Evolutionary conservation across 2,329 filamentous ascomycete species (phyloP).

Genomic region (Salinomyces thailandicus): DNA sequence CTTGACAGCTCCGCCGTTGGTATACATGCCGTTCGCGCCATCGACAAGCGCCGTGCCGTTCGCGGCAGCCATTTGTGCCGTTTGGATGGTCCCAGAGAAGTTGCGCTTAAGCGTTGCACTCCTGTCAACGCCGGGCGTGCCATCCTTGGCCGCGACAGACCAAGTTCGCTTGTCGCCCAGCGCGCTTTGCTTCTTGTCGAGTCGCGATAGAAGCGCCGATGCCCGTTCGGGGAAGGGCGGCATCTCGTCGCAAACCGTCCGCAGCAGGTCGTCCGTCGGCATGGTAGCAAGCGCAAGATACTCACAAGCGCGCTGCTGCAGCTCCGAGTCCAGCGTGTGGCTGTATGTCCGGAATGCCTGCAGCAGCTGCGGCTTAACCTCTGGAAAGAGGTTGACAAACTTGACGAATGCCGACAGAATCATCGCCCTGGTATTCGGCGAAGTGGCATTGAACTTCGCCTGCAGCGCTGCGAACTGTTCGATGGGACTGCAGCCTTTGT

Average conservation of each 20-base stretch:
- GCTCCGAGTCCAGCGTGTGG: constrained; percentile 85
- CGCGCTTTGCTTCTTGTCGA: constrained; percentile 81
- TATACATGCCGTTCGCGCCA: constrained; percentile 18
- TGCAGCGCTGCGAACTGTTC: constrained; percentile 93
- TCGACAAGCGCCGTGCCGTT: constrained; percentile 20
- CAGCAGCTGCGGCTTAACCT: constrained; percentile 91
- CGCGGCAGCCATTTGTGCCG: constrained; percentile 36
- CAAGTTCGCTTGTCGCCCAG: constrained; percentile 94
- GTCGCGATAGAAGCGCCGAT: constrained; percentile 77
- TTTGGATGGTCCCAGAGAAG: constrained; percentile 49
- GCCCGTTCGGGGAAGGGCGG: constrained; percentile 92
- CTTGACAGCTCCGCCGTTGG: constrained; percentile 20
- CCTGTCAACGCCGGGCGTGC: constrained; percentile 50
- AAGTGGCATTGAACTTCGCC: constrained; percentile 78
- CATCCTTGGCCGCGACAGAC: constrained; percentile 91
- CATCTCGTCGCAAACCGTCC: constrained; percentile 97
- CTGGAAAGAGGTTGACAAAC: constrained; percentile 94
- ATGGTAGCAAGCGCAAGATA: constrained; percentile 78
- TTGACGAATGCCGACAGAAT: constrained; percentile 94
- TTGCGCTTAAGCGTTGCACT: constrained; percentile 74
- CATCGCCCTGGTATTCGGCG: constrained; percentile 82
- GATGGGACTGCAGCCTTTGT: constrained; percentile 83
- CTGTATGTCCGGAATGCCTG: constrained; percentile 87
- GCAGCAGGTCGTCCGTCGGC: constrained; percentile 79
- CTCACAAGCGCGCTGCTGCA: constrained; percentile 93